Evolutionary conservation across 1,139 yeast species (phyloP).

Genomic region (Scheffersomyces lignicola): DNA sequence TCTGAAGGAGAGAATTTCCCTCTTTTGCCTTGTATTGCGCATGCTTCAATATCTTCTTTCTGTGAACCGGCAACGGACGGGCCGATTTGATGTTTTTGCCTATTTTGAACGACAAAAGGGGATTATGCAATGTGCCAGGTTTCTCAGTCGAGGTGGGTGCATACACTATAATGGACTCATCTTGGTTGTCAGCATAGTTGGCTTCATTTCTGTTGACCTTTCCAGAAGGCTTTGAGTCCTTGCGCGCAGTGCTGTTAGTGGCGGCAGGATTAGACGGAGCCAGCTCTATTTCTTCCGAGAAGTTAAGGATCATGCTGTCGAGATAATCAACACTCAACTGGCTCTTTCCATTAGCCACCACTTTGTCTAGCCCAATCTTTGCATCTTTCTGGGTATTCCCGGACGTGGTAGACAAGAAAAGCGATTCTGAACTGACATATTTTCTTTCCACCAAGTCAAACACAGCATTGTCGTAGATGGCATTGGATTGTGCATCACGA

Average conservation of each 20-base stretch:
- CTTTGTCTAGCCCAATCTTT: slow-evolving; percentile 15
- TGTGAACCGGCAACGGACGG: slow-evolving; percentile 29
- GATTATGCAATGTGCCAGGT: slow-evolving; percentile 21
- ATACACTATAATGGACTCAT: slow-evolving; percentile 41
- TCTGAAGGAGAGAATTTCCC: slow-evolving; percentile 10
- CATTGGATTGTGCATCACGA: slow-evolving; percentile 40
- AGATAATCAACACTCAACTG: slow-evolving; percentile 31
- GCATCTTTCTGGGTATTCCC: slow-evolving; percentile 12
- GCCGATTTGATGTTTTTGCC: slow-evolving; percentile 37
- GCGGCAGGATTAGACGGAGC: slow-evolving; percentile 5
- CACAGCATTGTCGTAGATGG: slow-evolving; percentile 44
- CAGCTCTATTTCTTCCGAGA: slow-evolving; percentile 30
- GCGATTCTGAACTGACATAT: slow-evolving; percentile 40
- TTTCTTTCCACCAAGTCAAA: slow-evolving; percentile 52
- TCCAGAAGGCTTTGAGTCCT: slow-evolving; percentile 1
- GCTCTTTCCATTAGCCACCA: slow-evolving; percentile 19
- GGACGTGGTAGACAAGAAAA: slow-evolving; percentile 24
- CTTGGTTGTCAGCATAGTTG: slow-evolving; percentile 11
- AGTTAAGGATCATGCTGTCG: slow-evolving; percentile 34
- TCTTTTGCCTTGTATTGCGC: neutral
- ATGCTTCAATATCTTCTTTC: slow-evolving; percentile 7
- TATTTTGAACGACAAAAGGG: slow-evolving; percentile 36
- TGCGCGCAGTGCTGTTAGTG: neutral
- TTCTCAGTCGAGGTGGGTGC: slow-evolving; percentile 26
- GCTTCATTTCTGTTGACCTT: slow-evolving; percentile 1